Conservation (phyloP, 1,139 yeast genomes). For the Taphrina populina region DNA sequence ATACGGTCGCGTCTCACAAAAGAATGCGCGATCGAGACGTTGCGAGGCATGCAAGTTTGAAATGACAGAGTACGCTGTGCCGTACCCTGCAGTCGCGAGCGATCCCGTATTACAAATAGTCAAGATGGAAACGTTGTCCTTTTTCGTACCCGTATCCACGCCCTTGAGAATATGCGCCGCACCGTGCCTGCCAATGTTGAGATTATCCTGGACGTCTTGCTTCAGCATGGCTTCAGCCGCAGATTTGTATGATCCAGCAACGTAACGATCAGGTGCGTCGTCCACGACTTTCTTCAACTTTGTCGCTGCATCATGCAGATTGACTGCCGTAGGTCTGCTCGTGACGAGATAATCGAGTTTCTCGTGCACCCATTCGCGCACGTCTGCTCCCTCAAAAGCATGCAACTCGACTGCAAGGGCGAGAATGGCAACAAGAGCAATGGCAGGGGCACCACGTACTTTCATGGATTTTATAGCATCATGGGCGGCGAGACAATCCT, state of each 20-base stretch:
- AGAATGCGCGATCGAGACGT: slow-evolving; percentile 68
- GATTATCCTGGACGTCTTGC: slow-evolving; percentile 75
- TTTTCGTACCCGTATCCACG: slow-evolving; percentile 31
- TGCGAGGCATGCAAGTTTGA: slow-evolving; percentile 57
- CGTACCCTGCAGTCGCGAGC: slow-evolving; percentile 94
- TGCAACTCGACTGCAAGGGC: slow-evolving; percentile 71
- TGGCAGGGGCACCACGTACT: slow-evolving; percentile 98
- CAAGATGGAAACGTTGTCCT: slow-evolving; percentile 60
- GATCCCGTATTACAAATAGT: slow-evolving; percentile 69
- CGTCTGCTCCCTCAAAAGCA: slow-evolving; percentile 35
- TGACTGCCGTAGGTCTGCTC: slow-evolving; percentile 95
- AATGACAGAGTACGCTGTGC: slow-evolving; percentile 91
- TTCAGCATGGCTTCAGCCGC: slow-evolving; percentile 64
- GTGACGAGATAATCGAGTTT: slow-evolving; percentile 65
- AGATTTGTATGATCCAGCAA: slow-evolving; percentile 50
- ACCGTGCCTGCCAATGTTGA: slow-evolving; percentile 77
- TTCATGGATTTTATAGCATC: slow-evolving; percentile 83
- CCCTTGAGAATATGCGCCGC: slow-evolving; percentile 58
- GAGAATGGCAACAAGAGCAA: slow-evolving; percentile 89
- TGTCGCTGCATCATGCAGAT: slow-evolving; percentile 72
- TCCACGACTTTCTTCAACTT: slow-evolving; percentile 51
- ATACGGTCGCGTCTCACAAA: slow-evolving; percentile 93
- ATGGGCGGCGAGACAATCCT: slow-evolving; percentile 68
- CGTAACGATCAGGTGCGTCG: slow-evolving; percentile 39
- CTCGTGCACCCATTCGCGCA: slow-evolving; percentile 41